Conservation (phyloP, 139 green algal species). For the Eudorina sp. region DNA sequence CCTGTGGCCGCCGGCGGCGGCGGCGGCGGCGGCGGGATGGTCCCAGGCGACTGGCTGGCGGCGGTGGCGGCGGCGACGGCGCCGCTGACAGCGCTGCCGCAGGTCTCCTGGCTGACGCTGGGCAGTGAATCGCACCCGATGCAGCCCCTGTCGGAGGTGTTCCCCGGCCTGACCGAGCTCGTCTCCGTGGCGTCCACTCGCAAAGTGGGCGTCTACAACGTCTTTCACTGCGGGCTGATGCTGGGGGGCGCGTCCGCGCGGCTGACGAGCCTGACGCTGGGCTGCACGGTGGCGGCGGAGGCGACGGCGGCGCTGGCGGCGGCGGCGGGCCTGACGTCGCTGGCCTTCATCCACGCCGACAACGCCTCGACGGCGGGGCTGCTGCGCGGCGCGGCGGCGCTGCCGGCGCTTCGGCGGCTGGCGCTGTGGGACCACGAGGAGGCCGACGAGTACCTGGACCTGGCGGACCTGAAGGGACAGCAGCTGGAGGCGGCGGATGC, state of each 20-base stretch:
- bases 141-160: neutral
- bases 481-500: neutral
- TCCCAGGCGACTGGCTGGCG: neutral
- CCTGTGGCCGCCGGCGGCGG: neutral
- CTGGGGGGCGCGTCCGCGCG: neutral
- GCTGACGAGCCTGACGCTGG: neutral
- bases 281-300: neutral
- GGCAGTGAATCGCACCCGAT: slow-evolving; percentile 25
- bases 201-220: slow-evolving; percentile 33
- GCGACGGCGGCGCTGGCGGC: neutral
- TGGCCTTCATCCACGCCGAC: slow-evolving; percentile 34
- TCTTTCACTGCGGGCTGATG: slow-evolving; percentile 23
- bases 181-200: neutral
- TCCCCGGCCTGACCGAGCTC: slow-evolving; percentile 5
- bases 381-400: neutral
- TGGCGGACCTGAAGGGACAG: neutral
- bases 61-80: neutral
- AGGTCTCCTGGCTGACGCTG: slow-evolving; percentile 7
- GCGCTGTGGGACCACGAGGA: slow-evolving; percentile 47
- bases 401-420: slow-evolving; percentile 22
- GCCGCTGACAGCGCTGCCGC: neutral
- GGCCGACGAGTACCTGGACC: slow-evolving; percentile 24
- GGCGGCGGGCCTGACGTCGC: neutral
- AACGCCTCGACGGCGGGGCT: slow-evolving; percentile 2
- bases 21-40: neutral